Conservation (phyloP, 768 basidiomycete species). For the Phaffia tasmanica region DNA sequence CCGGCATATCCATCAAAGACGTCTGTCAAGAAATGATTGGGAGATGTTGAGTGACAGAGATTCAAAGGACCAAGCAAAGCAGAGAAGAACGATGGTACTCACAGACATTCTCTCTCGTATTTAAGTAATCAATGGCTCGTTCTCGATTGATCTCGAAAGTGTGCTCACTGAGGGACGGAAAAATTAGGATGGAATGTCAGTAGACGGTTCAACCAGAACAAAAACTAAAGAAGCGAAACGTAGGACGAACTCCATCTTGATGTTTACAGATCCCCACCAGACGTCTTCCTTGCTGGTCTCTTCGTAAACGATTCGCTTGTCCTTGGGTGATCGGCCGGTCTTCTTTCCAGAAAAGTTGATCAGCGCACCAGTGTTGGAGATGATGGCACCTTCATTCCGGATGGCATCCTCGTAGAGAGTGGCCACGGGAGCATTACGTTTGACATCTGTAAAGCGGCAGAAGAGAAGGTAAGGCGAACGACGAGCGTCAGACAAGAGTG, state of each 20-base stretch:
- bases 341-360: conserved; percentile 99
- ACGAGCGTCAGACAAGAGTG: neutral
- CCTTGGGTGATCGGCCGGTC: conserved; percentile 93
- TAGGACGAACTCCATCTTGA: conserved; percentile 71
- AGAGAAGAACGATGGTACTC: neutral
- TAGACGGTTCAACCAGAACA: neutral
- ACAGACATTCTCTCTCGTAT: conserved; percentile 87
- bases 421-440: conserved; percentile 45
- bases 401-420: conserved; percentile 95
- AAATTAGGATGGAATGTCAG: neutral
- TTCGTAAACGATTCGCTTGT: conserved; percentile 99
- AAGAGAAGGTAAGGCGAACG: neutral
- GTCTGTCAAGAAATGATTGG: conserved; percentile 36
- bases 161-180: conserved; percentile 42
- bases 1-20: conserved; percentile 95
- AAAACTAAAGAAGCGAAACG: neutral
- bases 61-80: neutral
- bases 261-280: conserved; percentile 99
- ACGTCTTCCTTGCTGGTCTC: conserved; percentile 92
- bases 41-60: neutral
- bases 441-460: conserved; percentile 46
- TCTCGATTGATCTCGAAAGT: conserved; percentile 99
- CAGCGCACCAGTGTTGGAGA: conserved; percentile 86
- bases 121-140: conserved; percentile 96
- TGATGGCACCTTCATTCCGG: conserved; percentile 95